phyloP scores from a whole-genome alignment of 306 rosid genomes.

The Dalbergia cochinchinensis region DNA sequence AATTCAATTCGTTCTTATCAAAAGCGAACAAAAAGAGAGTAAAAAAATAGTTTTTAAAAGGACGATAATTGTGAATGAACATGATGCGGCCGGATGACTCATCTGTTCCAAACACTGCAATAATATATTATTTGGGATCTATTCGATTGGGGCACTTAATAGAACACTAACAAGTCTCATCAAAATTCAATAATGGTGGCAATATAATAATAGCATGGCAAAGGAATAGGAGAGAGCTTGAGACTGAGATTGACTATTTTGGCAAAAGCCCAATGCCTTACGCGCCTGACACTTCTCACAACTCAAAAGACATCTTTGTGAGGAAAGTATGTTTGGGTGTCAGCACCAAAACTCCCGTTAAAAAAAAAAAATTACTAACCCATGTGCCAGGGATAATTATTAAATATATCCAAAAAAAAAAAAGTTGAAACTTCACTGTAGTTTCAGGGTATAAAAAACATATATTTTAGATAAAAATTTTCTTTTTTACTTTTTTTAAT shows the following conservation, averaged over 20 bases:
- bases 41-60: background rate
- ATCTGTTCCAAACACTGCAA: background rate
- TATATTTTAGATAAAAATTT: no score
- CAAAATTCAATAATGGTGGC: background rate
- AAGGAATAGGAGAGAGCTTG: background rate
- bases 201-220: background rate
- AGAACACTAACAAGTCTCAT: background rate
- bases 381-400: no score
- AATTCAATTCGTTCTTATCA: conserved; percentile 25
- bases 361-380: no score
- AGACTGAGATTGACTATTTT: background rate
- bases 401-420: no score
- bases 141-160: background rate
- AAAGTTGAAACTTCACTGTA: no score
- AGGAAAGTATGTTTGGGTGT: background rate
- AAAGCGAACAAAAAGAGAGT: background rate
- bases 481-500: no score
- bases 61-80: conserved; percentile 24
- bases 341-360: background rate
- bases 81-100: background rate
- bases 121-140: no score
- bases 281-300: background rate
- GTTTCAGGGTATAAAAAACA: no score
- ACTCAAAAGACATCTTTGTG: background rate
- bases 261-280: background rate